phyloP scores from a whole-genome alignment of 352 stramenopile species.

The Globisporangium splendens region DNA sequence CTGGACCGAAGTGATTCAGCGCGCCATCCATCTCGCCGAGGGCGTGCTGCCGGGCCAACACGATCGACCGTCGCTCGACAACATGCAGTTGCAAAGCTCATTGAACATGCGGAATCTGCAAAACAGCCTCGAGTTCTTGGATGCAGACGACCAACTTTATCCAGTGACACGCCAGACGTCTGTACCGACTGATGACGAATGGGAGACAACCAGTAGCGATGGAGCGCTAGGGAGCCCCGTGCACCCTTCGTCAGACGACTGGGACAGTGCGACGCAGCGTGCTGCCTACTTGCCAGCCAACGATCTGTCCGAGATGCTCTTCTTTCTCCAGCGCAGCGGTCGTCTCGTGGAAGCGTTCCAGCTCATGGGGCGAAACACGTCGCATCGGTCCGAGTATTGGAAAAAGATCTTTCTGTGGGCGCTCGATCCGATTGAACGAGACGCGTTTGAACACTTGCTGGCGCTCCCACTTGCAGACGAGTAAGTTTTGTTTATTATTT shows the following conservation, averaged over 20 bases:
- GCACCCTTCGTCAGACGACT: constrained; percentile 14
- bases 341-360: constrained; percentile 77
- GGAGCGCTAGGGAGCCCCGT: constrained; percentile 13
- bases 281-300: constrained; percentile 34
- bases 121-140: constrained; percentile 13
- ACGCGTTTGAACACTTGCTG: constrained; percentile 17
- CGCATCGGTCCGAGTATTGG: constrained; percentile 54
- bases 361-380: constrained; percentile 56
- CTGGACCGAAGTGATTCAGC: constrained; percentile 64
- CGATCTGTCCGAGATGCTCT: constrained; percentile 53
- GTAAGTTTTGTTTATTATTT: constrained; percentile 27
- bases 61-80: constrained; percentile 36
- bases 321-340: constrained; percentile 53
- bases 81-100: constrained; percentile 44
- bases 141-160: constrained; percentile 3
- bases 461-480: constrained; percentile 36
- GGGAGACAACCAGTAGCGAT: constrained; percentile 5
- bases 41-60: constrained; percentile 43
- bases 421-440: constrained; percentile 20
- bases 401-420: constrained; percentile 65
- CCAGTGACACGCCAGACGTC: neutral
- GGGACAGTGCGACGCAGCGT: constrained; percentile 13
- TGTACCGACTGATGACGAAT: constrained; percentile 10
- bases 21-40: constrained; percentile 67
- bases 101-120: constrained; percentile 45